Percentiles rank a stretch among this genome's conserved stretches.
Conservation (phyloP, 2,329 filamentous ascomycete species). For the Nannizzia gypsea region DNA sequence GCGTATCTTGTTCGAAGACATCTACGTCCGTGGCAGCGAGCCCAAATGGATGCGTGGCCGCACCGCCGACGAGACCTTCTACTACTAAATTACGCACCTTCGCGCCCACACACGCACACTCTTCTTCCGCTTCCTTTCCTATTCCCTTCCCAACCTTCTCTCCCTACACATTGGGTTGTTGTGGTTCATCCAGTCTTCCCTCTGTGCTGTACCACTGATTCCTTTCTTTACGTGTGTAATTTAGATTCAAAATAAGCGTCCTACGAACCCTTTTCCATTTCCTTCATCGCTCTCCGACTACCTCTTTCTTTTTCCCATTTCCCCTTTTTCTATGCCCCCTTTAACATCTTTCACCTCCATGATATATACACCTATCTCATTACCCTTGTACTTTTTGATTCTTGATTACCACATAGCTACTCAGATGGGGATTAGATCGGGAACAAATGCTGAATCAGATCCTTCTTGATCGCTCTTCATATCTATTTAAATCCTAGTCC, state of each 20-base stretch:
- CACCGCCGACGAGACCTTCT: slow-evolving; percentile 86
- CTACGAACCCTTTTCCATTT: background rate
- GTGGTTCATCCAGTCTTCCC: background rate
- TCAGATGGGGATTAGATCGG: background rate
- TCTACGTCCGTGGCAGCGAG: slow-evolving; percentile 82
- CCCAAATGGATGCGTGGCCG: slow-evolving; percentile 78
- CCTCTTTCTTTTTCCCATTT: background rate
- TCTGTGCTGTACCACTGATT: slow-evolving; percentile 2
- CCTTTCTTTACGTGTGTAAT: slow-evolving; percentile 3
- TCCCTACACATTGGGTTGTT: background rate
- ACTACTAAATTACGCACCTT: slow-evolving; percentile 41
- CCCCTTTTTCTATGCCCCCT: background rate
- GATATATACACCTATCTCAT: background rate
- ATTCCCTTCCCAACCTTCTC: background rate
- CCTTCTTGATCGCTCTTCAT: background rate
- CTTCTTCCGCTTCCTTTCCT: background rate
- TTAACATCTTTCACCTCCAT: background rate
- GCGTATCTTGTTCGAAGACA: slow-evolving; percentile 88
- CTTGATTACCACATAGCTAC: background rate
- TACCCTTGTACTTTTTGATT: background rate
- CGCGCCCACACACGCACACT: background rate
- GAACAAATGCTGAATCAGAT: background rate
- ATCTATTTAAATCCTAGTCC: background rate
- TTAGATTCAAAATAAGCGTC: slow-evolving; percentile 4
- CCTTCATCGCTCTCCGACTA: background rate